Base-by-base conservation (phyloP, 257 asterid species). In the Nicotiana sylvestris region DNA sequence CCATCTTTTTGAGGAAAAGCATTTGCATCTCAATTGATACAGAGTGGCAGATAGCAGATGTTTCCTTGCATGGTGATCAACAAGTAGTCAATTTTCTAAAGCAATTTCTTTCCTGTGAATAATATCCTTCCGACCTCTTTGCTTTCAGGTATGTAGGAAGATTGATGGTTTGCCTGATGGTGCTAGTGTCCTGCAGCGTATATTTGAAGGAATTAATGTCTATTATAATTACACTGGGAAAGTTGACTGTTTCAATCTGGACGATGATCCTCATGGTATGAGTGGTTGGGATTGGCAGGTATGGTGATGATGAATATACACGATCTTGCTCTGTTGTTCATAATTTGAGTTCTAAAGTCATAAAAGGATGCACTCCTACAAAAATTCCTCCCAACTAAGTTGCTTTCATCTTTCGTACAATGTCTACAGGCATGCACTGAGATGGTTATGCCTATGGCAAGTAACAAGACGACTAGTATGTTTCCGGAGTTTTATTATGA, bases 231-330 rank as follows among this genome's bases (percentile, higher is more conserved):
- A 90, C 84, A 94, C 97, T 0, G 97, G 97, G 83, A 84, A 87
- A 6, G 92, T 87, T 79, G 86, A 85, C 25, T 94, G 99, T 90
- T 95, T 92, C 87, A 68, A 93, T 85, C 81, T 94, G 85, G 92
- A 90, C 39, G 98, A 95, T 64, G 98, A 95, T 66, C 98, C 97
- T 84, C 96, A 95, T 87, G 99, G 99, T 46, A 89, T 92, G 95
- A 86, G 85, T 39, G 99, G 99, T 72, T 95, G 97, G 99, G 87
- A 92, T 78, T 95, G 99, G 79, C 99, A 95, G 97, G 99, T 95
- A 83, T 60, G 3, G 64, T 61, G 53, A 58, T 35, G 30, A 29
- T 64, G 21, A 46, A 46, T 33, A 53, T 60, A 49, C 58, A 55
- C 33, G 3, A 80, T 49, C 27, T 78, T 84, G 46, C 76, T 10